These are phyloP conservation scores for Zea luxurians DNA, from an alignment of 176 grass and related monocot genomes.

Conservation along the genomic window DNA sequence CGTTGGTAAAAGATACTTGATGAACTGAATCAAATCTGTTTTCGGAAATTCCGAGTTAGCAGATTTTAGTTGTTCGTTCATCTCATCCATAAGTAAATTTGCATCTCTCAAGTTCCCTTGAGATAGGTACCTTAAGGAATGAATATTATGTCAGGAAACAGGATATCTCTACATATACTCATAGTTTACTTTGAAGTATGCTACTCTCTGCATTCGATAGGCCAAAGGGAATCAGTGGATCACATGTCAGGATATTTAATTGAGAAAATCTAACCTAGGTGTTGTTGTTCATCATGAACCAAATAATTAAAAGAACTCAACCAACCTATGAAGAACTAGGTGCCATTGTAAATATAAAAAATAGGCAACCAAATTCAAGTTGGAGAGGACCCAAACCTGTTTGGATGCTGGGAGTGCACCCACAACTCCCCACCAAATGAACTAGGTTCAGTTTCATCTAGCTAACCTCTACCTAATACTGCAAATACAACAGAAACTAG, in stretches of 20 bases:
- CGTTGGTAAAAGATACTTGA: slow-evolving; percentile 83
- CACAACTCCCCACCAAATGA: background rate
- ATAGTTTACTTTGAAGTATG: slow-evolving; percentile 11
- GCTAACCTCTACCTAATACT: slow-evolving; percentile 6
- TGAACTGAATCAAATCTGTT: slow-evolving; percentile 77
- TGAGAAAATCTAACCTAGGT: background rate
- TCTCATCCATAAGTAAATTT: slow-evolving; percentile 87
- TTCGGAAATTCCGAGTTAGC: slow-evolving; percentile 65
- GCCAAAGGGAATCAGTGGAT: background rate
- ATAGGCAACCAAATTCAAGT: background rate
- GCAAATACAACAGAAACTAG: slow-evolving; percentile 27
- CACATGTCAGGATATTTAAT: slow-evolving; percentile 21
- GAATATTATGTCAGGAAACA: slow-evolving; percentile 36
- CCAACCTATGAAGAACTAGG: background rate
- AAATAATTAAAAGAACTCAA: no score
- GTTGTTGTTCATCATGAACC: no score
- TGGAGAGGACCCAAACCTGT: background rate
- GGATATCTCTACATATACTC: slow-evolving; percentile 24
- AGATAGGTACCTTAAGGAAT: slow-evolving; percentile 78
- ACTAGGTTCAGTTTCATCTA: slow-evolving; percentile 9
- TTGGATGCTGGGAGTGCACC: background rate
- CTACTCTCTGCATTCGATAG: slow-evolving; percentile 16
- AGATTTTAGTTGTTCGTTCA: slow-evolving; percentile 70
- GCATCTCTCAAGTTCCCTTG: slow-evolving; percentile 92
- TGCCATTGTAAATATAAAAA: background rate